Evolutionary conservation across 495 filamentous ascomycete species (phyloP).

Genomic region (Penicillium cosmopolitanum): DNA sequence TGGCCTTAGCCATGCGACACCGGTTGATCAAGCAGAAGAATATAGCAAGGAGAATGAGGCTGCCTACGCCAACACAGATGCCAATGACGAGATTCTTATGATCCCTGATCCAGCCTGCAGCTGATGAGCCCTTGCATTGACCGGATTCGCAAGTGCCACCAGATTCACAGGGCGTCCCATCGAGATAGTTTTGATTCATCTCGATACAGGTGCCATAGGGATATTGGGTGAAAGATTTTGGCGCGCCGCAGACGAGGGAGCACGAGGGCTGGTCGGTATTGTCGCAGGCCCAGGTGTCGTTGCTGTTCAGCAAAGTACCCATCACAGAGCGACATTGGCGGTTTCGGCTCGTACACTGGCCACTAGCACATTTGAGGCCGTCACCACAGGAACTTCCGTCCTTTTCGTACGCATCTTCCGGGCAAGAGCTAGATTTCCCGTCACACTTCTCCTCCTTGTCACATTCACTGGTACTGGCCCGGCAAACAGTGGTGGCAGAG

Average conservation of each 20-base stretch:
- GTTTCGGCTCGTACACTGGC: constrained; percentile 92
- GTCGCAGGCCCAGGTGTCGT: constrained; percentile 83
- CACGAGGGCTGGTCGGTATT: constrained; percentile 59
- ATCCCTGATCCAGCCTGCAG: constrained; percentile 67
- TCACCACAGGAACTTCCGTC: constrained; percentile 74
- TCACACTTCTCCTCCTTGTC: constrained; percentile 84
- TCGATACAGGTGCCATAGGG: constrained; percentile 52
- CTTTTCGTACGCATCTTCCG: constrained; percentile 64
- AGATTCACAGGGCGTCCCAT: constrained; percentile 85
- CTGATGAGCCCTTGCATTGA: constrained; percentile 65
- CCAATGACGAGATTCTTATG: constrained; percentile 79
- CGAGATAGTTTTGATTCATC: constrained; percentile 91
- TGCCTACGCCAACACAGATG: constrained; percentile 68
- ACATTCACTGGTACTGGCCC: constrained; percentile 74
- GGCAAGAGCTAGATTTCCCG: constrained; percentile 74
- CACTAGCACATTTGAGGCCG: constrained; percentile 81
- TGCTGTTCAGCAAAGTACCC: constrained; percentile 73
- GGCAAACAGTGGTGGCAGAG: constrained; percentile 70
- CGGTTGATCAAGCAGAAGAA: constrained; percentile 60
- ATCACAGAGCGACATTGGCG: constrained; percentile 87
- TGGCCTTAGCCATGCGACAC: constrained; percentile 43
- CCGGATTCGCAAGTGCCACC: constrained; percentile 81
- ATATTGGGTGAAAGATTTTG: constrained; percentile 59
- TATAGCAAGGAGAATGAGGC: constrained; percentile 64
- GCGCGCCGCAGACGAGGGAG: constrained; percentile 73